Conservation (phyloP, 768 basidiomycete species). For the Lentinus brumalis region DNA sequence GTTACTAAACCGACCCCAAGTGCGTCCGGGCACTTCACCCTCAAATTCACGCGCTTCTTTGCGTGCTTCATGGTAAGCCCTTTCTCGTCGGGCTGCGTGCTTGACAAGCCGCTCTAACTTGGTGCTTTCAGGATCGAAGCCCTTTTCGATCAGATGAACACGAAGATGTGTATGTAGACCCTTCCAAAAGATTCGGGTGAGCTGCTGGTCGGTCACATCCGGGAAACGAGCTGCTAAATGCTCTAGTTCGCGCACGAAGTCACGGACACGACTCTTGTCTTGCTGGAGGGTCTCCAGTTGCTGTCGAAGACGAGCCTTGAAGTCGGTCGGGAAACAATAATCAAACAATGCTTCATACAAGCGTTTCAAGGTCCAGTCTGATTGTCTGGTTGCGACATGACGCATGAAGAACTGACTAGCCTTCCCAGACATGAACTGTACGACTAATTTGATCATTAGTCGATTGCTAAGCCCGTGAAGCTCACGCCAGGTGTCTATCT, state of each 20-base stretch:
- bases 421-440: slow-evolving; percentile 17
- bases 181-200: slow-evolving; percentile 15
- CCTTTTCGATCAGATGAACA: slow-evolving; percentile 24
- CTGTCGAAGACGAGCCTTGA: slow-evolving; percentile 3
- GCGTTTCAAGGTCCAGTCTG: slow-evolving; percentile 16
- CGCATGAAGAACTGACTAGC: slow-evolving; percentile 27
- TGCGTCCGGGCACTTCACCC: background rate
- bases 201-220: slow-evolving; percentile 14
- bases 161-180: slow-evolving; percentile 18
- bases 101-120: background rate
- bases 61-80: background rate
- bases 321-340: slow-evolving; percentile 20
- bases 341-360: slow-evolving; percentile 19
- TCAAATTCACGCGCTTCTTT: background rate
- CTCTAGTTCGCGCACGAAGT: slow-evolving; percentile 24
- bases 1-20: slow-evolving; percentile 1
- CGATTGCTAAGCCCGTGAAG: slow-evolving; percentile 10
- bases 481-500: slow-evolving; percentile 20
- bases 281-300: background rate
- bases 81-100: background rate
- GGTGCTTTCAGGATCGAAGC: slow-evolving; percentile 10
- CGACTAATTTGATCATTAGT: slow-evolving; percentile 14
- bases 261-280: slow-evolving; percentile 9
- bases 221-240: slow-evolving; percentile 22
- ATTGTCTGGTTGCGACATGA: slow-evolving; percentile 16